Conservation (phyloP, 495 filamentous ascomycete genomes). For the Penicillium cataractarum region DNA sequence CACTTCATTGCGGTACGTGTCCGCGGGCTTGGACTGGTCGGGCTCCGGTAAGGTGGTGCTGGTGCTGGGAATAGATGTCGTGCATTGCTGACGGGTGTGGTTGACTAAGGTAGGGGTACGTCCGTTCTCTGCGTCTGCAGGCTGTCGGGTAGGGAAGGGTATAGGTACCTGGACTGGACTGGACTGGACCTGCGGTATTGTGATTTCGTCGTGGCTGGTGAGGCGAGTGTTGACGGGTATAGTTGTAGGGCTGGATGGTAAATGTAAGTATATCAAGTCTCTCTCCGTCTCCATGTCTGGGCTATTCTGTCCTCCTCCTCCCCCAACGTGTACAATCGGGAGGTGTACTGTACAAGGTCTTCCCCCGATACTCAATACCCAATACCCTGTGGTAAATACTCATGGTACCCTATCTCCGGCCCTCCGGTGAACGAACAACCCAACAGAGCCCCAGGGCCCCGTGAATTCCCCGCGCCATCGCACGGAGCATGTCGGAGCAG, state of each 20-base stretch:
- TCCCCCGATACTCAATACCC: no score
- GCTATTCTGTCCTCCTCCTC: no score
- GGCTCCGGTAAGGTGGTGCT: slow-evolving; percentile 12
- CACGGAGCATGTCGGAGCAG: slow-evolving; percentile 35
- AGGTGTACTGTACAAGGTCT: neutral
- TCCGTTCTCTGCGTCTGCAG: neutral
- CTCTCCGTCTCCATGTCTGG: neutral
- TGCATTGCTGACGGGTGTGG: slow-evolving; percentile 32
- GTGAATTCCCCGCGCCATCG: neutral
- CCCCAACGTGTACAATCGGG: neutral
- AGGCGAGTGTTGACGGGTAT: neutral
- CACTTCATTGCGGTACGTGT: slow-evolving; percentile 1
- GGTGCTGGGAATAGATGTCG: no score
- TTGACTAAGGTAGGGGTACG: slow-evolving; percentile 2
- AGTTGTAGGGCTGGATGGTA: neutral
- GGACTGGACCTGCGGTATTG: neutral
- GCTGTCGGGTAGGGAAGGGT: neutral
- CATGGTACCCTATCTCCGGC: slow-evolving; percentile 1
- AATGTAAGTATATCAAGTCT: neutral
- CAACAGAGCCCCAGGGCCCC: no score
- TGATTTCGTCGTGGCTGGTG: slow-evolving; percentile 1
- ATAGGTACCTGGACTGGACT: neutral
- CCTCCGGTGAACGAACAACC: neutral
- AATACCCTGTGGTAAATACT: neutral
- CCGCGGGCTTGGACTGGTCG: slow-evolving; percentile 5